Conservation (phyloP, 495 filamentous ascomycete species). For the Neohortaea acidophila region DNA sequence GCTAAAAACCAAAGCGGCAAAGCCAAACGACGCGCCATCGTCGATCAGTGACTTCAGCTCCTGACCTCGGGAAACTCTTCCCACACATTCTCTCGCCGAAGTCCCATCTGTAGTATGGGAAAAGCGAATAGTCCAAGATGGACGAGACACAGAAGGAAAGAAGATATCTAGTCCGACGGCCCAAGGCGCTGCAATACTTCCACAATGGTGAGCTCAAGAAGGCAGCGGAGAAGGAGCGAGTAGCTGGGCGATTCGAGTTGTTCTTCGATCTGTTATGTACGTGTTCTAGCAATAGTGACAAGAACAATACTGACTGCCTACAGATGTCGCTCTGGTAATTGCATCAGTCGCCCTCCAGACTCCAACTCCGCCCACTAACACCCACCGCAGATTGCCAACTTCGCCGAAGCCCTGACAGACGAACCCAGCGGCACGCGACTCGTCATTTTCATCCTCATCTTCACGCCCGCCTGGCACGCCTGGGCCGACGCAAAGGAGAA, state of each 20-base stretch:
- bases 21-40: too few species aligned
- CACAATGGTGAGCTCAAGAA: conserved; percentile 26
- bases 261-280: conserved; percentile 35
- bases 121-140: neutral
- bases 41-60: too few species aligned
- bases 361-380: conserved; percentile 3
- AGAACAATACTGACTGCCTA: conserved; percentile 10
- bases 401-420: neutral
- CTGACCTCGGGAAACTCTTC: too few species aligned
- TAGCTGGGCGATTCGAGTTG: conserved; percentile 33
- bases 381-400: conserved; percentile 4
- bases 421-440: conserved; percentile 2
- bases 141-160: neutral
- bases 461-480: conserved; percentile 33
- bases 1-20: too few species aligned
- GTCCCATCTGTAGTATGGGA: neutral
- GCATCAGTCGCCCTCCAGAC: neutral
- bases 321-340: neutral
- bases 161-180: conserved; percentile 6
- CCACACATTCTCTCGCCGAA: too few species aligned
- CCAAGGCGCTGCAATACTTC: conserved; percentile 30
- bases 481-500: conserved; percentile 35
- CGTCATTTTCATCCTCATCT: conserved; percentile 20
- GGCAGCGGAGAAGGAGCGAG: conserved; percentile 26
- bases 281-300: neutral